Evolutionary conservation across 306 rosid genomes (phyloP).

Genomic region (Lupinus albus): DNA sequence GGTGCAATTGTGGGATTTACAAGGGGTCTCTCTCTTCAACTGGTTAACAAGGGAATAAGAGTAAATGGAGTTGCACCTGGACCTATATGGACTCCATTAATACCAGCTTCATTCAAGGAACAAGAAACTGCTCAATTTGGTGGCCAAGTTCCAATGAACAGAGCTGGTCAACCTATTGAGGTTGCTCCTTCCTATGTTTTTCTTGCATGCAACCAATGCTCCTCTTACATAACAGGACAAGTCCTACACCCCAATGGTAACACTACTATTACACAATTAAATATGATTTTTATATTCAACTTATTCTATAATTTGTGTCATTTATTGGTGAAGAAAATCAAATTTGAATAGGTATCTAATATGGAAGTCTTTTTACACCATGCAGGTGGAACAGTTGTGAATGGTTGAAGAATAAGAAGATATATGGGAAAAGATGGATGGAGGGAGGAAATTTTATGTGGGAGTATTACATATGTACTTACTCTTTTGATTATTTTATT

Average conservation of each 20-base stretch:
- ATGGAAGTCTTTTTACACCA: no score
- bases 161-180: slow-evolving; percentile 84
- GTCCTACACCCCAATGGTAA: slow-evolving; percentile 83
- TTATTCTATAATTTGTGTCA: no score
- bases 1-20: slow-evolving; percentile 82
- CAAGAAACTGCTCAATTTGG: slow-evolving; percentile 59
- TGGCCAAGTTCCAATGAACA: slow-evolving; percentile 63
- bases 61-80: slow-evolving; percentile 90
- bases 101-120: slow-evolving; percentile 56
- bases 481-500: neutral
- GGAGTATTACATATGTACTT: no score
- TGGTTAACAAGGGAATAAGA: slow-evolving; percentile 59
- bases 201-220: slow-evolving; percentile 70
- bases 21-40: slow-evolving; percentile 71
- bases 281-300: neutral
- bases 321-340: no score
- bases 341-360: no score
- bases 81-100: slow-evolving; percentile 83
- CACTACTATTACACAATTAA: neutral
- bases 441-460: no score
- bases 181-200: slow-evolving; percentile 76
- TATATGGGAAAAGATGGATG: no score
- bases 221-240: slow-evolving; percentile 80
- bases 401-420: slow-evolving; percentile 47
- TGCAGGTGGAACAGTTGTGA: slow-evolving; percentile 68